A percentile compares a stretch with the other conserved stretches of the same genome.
phyloP scores from a whole-genome alignment of 1,139 yeast genomes.

The Taphrina pruni region DNA sequence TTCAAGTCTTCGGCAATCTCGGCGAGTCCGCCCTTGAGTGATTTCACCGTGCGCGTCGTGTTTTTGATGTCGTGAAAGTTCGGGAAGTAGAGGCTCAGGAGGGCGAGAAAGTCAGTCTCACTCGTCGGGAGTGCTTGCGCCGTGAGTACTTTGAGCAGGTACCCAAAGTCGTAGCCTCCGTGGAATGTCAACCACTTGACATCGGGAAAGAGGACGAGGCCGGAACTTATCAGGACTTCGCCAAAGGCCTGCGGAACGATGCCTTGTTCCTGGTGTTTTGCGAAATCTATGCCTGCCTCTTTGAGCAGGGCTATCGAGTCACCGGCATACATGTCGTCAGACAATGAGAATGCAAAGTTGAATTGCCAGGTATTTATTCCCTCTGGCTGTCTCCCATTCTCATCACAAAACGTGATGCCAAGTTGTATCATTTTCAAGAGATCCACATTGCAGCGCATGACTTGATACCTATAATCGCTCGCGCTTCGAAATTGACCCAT shows the following conservation, averaged over 20 bases:
- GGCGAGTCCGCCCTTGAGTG: constrained; percentile 52
- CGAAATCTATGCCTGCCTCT: constrained; percentile 84
- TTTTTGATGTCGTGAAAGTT: constrained; percentile 82
- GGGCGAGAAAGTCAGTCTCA: constrained; percentile 76
- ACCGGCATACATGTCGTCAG: constrained; percentile 74
- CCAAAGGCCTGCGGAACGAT: constrained; percentile 82
- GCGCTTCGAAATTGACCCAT: constrained; percentile 93
- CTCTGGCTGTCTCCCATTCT: constrained; percentile 66
- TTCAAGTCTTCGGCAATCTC: constrained; percentile 61
- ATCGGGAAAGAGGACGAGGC: constrained; percentile 73
- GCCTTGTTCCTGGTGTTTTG: constrained; percentile 75
- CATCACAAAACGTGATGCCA: constrained; percentile 82
- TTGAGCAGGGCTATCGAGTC: constrained; percentile 77
- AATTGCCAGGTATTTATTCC: constrained; percentile 90
- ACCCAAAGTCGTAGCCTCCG: constrained; percentile 94
- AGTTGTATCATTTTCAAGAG: constrained; percentile 83
- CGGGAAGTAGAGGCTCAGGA: constrained; percentile 78
- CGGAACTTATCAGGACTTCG: constrained; percentile 83
- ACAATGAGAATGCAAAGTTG: constrained; percentile 79
- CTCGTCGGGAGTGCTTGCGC: constrained; percentile 80
- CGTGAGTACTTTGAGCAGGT: constrained; percentile 75
- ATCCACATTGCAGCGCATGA: constrained; percentile 89
- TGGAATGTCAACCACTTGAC: constrained; percentile 92
- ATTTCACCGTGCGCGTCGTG: constrained; percentile 61
- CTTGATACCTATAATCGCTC: constrained; percentile 93